Evolutionary conservation across 257 asterid genomes (phyloP), one percentile per base, ranked within the genome.

Genomic region (Cruciata laevipes): DNA sequence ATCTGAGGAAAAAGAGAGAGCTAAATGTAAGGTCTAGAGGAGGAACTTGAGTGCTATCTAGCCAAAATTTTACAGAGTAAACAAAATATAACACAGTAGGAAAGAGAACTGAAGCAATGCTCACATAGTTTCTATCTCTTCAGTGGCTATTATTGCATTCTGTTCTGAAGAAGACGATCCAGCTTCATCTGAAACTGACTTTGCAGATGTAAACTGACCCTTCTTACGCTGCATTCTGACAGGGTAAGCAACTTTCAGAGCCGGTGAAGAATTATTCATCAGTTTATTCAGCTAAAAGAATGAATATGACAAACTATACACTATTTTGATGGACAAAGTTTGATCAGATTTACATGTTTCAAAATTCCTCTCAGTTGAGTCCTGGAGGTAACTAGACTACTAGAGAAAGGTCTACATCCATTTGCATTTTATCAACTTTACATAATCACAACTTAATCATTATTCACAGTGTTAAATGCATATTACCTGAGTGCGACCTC

Each of bases 151-250:
- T 51, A 73, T 76, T 70, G 89, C 83, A 62, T 81, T 89, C 80
- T 90, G 82, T 65, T 91, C 99, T 65, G 95, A 91, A 75, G 96
- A 73, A 67, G 89, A 75, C 57, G 98, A 85, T 69, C 91, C 93
- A 1, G 79, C 91, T 74, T 94, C 98, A 4, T 95, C 99, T 63
- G 89, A 73, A 57, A 76, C 75, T 62, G 95, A 67, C 78, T 91
- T 89, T 49, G 96, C 75, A 60, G 99, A 95, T 64, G 98, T 87
- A 80, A 95, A 95, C 74, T 91, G 99, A 63, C 99, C 99, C 78
- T 89, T 95, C 83, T 95, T 91, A 21, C 99, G 95, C 83, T 95
- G 99, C 99, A 95, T 95, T 83, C 99, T 95, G 91, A 56, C 52
- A 78, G 47, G 69, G 76, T 68, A 66, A 69, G 74, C 62, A 38